phyloP scores from a whole-genome alignment of 768 basidiomycete genomes.

The Suillus americanus region DNA sequence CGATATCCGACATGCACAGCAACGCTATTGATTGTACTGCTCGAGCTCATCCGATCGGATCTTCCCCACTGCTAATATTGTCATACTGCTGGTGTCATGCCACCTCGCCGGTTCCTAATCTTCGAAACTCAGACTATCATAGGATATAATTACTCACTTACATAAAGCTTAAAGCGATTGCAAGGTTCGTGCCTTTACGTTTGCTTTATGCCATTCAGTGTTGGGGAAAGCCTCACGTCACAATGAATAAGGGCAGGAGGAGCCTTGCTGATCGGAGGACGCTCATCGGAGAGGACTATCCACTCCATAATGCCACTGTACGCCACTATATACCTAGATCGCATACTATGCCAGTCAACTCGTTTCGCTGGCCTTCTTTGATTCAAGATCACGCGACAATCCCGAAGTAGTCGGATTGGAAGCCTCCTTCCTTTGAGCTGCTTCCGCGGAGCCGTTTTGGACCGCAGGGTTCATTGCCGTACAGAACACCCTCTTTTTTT shows the following conservation, averaged over 20 bases:
- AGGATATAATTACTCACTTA: not conserved
- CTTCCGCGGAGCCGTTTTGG: conserved; percentile 25
- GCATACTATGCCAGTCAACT: not conserved
- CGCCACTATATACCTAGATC: not conserved
- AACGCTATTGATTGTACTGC: not conserved
- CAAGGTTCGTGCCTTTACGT: not conserved
- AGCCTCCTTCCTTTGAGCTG: conserved; percentile 17
- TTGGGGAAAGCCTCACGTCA: not conserved
- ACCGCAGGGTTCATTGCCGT: conserved; percentile 19
- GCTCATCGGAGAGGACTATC: not conserved
- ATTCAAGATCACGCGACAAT: conserved; percentile 6
- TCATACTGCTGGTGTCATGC: not conserved
- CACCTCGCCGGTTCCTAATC: not conserved
- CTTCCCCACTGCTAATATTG: not conserved
- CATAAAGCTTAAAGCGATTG: not conserved
- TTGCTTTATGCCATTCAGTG: not conserved
- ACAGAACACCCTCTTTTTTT: conserved; percentile 15
- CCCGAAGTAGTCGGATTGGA: not conserved
- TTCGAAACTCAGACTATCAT: not conserved
- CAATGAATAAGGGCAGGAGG: not conserved
- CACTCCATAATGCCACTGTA: not conserved
- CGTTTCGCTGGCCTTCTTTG: not conserved
- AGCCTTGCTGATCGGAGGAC: not conserved
- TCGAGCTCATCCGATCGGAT: not conserved
- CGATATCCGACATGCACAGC: not conserved